Evolutionary conservation across 1,139 yeast species (phyloP), one percentile per base, ranked within the genome.

Genomic region (Sugiyamaella pinicola): DNA sequence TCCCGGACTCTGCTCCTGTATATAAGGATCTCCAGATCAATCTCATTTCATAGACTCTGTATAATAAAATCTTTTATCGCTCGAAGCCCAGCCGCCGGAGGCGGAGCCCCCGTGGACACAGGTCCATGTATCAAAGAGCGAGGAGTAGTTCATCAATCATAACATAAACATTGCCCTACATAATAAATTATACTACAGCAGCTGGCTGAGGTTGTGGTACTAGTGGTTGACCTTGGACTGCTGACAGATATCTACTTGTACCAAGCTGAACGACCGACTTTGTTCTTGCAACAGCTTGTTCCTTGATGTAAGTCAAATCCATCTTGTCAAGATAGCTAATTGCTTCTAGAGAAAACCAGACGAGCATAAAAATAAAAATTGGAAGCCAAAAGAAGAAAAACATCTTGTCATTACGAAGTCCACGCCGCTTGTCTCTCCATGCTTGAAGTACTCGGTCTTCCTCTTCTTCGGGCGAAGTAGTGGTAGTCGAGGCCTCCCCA

Each of bases 341-440:
- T 15, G 58, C 54, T 55, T 64, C 58, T 38, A 55, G 49, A 18
- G 63, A 63, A 17, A 63, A 47, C 65, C 65, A 64, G 12, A 62
- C 60, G 44, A 66, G 47, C 42, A 64, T 59, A 49, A 67, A 62
- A 13, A 66, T 55, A 17, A 66, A 59, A n/a, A 67, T 65, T 6
- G 71, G 71, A 10, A 68, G 58, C 70, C 97, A 90, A 76, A 90
- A 89, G 67, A 88, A 86, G 52, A 88, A 72, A 61, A 90, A 74
- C 89, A 88, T 85, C 64, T 83, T 85, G 69, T 90, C 97, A 62
- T 87, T 86, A 61, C 81, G 83, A 59, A 86, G 81, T 33, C 84
- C 80, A 66, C 84, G 84, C 49, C 66, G 67, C 51, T 63, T 58
- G 45, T 58, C 58, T 41, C 56, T 62, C 59, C 69, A 64, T 35